Evolutionary conservation across 495 filamentous ascomycete species (phyloP), one percentile per base, ranked within the genome.

Genomic region (Xanthoparmelia taractica): DNA sequence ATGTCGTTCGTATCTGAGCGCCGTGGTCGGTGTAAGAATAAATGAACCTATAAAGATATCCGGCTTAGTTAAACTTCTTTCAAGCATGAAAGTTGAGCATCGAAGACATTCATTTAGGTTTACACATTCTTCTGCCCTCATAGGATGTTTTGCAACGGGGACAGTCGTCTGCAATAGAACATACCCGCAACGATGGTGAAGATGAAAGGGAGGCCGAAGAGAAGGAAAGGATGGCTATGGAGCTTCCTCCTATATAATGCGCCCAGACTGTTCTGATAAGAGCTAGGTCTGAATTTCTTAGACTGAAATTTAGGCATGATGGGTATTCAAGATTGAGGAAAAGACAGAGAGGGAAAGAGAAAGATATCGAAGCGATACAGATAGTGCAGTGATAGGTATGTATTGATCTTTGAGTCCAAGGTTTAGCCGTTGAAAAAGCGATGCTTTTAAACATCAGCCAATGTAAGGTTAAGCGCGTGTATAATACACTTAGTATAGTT

Each of bases 181-280:
- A 33, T 33, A 54, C 50, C 94, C 6, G 87, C 92, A n/a, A 99
- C 86, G 68, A 99, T 96, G 41, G 93, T 85, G 50, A 81, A 76
- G 69, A 97, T 82, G 76, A 99, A 99, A 18, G 94, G 94, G n/a
- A 97, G 79, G 8, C 94, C 94, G 73, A 99, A 99, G 59, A 97
- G 82, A 43, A 93, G 77, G 75, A 99, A 99, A 1, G 94, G 94
- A 67, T 89, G 90, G 65, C 81, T 84, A 25, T 78, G 71, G 45
- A 96, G 80, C 59, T 76, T 70, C 15, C 77, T 71, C 61, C 94
- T 88, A 77, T 99, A 99, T 29, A 81, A 77, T 47, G 87, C 81
- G 10, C 86, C 89, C 65, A 96, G 74, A n/a, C 82, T 83, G 72
- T 83, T 82, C 33, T 81, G 73, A 61, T 79, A 80, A 66, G 76